Conservation (phyloP, 768 basidiomycete species). For the Suillus subluteus region DNA sequence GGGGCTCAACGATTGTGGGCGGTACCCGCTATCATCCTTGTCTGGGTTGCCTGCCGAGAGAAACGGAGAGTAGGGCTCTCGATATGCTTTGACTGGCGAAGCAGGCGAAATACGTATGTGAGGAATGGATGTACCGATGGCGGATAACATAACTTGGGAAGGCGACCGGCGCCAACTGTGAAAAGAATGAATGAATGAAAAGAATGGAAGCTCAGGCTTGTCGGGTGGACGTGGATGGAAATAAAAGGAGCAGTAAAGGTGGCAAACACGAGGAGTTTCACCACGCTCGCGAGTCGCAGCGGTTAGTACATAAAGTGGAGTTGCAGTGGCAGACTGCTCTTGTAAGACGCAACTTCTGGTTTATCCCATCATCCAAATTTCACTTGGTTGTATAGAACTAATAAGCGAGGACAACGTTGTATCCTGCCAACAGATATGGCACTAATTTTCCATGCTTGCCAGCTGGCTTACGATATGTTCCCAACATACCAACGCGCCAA, state of each 20-base stretch:
- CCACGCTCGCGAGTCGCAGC: slow-evolving; percentile 17
- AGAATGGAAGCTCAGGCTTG: slow-evolving; percentile 29
- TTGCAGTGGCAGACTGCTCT: slow-evolving; percentile 1
- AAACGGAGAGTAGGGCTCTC: slow-evolving; percentile 70
- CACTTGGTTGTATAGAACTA: not conserved
- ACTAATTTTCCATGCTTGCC: slow-evolving; percentile 1
- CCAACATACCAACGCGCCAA: not conserved
- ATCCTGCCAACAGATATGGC: not conserved
- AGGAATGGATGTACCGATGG: slow-evolving; percentile 45
- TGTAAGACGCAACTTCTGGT: not conserved
- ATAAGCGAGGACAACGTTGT: not conserved
- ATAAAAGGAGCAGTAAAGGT: slow-evolving; percentile 16
- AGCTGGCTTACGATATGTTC: not conserved
- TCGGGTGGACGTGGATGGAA: slow-evolving; percentile 37
- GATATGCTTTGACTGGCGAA: slow-evolving; percentile 51
- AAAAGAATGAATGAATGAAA: slow-evolving; percentile 24
- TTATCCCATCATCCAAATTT: not conserved
- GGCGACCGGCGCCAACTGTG: slow-evolving; percentile 55
- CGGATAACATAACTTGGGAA: slow-evolving; percentile 23
- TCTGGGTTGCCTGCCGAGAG: slow-evolving; percentile 30
- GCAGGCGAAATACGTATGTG: slow-evolving; percentile 73
- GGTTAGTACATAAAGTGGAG: slow-evolving; percentile 9
- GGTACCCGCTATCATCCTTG: slow-evolving; percentile 53
- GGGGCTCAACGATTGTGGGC: slow-evolving; percentile 60
- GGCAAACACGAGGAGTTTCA: slow-evolving; percentile 27